phyloP scores from a whole-genome alignment of 2,329 filamentous ascomycete genomes.

The Alternaria rosae region DNA sequence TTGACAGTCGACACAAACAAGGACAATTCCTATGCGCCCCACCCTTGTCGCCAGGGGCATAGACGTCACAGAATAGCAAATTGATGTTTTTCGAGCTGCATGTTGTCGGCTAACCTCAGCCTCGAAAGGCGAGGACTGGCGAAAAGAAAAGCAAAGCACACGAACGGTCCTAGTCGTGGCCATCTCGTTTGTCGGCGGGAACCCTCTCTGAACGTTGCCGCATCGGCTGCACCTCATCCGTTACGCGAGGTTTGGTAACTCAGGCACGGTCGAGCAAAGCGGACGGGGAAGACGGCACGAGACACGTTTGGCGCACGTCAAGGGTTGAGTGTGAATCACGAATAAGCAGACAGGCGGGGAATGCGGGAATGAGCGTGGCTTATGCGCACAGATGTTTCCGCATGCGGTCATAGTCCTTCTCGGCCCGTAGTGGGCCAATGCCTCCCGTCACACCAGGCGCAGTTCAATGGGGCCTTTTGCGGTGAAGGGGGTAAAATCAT shows the following conservation, averaged over 20 bases:
- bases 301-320: conserved; percentile 25
- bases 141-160: conserved; percentile 8
- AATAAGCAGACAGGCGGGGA: conserved; percentile 35
- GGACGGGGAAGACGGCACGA: conserved; percentile 42
- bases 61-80: conserved; percentile 18
- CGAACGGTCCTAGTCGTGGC: neutral
- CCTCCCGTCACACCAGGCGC: conserved; percentile 38
- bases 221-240: conserved; percentile 29
- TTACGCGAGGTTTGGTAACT: conserved; percentile 26
- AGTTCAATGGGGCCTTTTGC: conserved; percentile 32
- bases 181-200: conserved; percentile 20
- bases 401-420: conserved; percentile 17
- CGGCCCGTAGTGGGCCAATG: conserved; percentile 38
- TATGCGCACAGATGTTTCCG: conserved; percentile 21
- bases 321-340: conserved; percentile 17
- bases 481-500: conserved; percentile 40
- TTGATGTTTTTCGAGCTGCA: conserved; percentile 17
- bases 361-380: conserved; percentile 20
- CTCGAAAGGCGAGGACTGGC: conserved; percentile 7
- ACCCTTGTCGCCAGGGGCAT: conserved; percentile 16
- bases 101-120: conserved; percentile 16
- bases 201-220: conserved; percentile 30
- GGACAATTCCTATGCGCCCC: conserved; percentile 5
- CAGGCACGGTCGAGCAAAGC: conserved; percentile 29
- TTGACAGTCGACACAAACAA: conserved; percentile 18